These are phyloP conservation scores for Mollisia scopiformis DNA, from an alignment of 2,329 filamentous ascomycete species.

Conservation along the genomic window DNA sequence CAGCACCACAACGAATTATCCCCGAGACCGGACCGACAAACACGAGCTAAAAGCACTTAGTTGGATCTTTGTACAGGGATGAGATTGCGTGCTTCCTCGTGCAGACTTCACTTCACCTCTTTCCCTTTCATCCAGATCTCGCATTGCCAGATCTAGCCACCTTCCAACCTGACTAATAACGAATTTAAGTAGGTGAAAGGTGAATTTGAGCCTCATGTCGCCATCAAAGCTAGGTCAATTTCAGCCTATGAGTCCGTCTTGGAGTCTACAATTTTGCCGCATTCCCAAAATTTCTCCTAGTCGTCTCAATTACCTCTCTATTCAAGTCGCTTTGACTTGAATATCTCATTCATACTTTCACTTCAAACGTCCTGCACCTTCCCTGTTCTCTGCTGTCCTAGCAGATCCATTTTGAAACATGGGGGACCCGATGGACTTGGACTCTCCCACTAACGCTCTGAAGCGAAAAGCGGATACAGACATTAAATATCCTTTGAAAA, in stretches of 20 bases:
- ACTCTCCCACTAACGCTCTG: slow-evolving; percentile 24
- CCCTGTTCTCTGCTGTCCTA: background rate
- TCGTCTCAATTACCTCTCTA: slow-evolving; percentile 11
- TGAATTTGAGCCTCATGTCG: slow-evolving; percentile 1
- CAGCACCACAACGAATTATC: background rate
- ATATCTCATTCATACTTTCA: background rate
- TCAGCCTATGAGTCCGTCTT: slow-evolving; percentile 1
- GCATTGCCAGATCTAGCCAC: background rate
- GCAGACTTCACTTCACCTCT: background rate
- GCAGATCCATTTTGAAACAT: slow-evolving; percentile 19
- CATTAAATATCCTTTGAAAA: slow-evolving; percentile 21
- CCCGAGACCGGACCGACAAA: background rate
- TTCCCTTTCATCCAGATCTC: background rate
- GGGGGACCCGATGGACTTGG: slow-evolving; percentile 32
- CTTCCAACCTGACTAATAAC: background rate
- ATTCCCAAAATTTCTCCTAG: background rate
- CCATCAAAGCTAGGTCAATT: background rate
- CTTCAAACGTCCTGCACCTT: slow-evolving; percentile 3
- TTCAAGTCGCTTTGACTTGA: background rate
- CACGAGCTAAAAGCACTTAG: background rate
- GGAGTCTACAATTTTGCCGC: background rate
- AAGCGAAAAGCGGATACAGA: slow-evolving; percentile 33
- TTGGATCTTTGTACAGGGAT: background rate
- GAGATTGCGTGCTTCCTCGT: background rate
- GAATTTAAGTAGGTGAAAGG: too few species aligned